Base-by-base conservation (phyloP, 495 filamentous ascomycete genomes). In the Cairneyella variabilis region DNA sequence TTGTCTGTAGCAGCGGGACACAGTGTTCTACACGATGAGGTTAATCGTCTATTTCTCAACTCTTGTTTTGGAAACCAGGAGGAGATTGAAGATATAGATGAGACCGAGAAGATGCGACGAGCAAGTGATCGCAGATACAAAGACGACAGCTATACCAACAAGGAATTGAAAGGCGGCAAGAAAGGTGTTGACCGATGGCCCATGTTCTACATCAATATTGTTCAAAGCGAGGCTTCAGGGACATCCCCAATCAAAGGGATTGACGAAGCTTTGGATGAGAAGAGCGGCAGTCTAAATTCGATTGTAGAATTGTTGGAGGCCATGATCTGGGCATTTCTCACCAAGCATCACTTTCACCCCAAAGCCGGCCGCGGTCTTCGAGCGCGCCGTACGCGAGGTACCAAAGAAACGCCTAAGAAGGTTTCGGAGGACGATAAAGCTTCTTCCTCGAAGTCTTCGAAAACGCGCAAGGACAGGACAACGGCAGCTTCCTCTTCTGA, bases 131-230 rank as follows among this genome's bases (percentile, higher is more conserved):
- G 67, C 40, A 65, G 71, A 7, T 69, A 66, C 59, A 75, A 74
- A 53, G 66, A 48, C 14, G 73, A 82, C 45, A 74, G 75, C 1
- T 79, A 72, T 55, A 84, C 79, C 0, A 70, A 67, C 27, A 75
- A 71, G 54, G 80, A 86, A 30, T 65, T 85, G 34, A 84, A 71
- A 62, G 71, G 72, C 3, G 61, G 68, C 14, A 74, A 73, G 17
- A 92, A 88, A 64, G 79, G 81, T 0, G 71, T 89, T 26, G 90
- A 96, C 64, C 77, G 83, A 55, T 95, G 87, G 86, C 90, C 91
- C 1, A 95, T 93, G 87, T 97, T 96, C 59, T 86, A 84, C 62
- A 73, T 98, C 28, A 82, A 81, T 7, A 81, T 98, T n/a, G 70
- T 75, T 3, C 56, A 79, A 4, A 61, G 66, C 12, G 48, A 57